Percentiles rank a stretch among this genome's conserved stretches.
Evolutionary conservation across 2,329 filamentous ascomycete species (phyloP).

Genomic region (Penicillium sp.): DNA sequence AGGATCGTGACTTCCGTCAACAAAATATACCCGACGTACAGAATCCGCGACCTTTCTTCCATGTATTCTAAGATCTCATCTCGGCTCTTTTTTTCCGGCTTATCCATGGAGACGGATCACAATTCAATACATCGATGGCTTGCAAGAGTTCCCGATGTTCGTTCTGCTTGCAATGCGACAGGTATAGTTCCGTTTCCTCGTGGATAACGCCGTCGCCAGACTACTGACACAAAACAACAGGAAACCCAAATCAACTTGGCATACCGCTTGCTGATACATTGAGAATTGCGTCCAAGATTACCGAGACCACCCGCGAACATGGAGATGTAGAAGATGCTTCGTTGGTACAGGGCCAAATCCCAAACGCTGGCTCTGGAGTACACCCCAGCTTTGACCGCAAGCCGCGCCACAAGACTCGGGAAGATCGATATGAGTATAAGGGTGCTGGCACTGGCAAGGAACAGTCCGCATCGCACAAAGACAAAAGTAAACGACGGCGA

Average conservation of each 20-base stretch:
- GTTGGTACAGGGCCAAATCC: not conserved
- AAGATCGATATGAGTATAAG: slow-evolving; percentile 56
- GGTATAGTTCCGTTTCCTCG: not conserved
- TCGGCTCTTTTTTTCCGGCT: not conserved
- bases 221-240: not conserved
- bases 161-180: not conserved
- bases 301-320: not conserved
- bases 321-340: not conserved
- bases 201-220: not conserved
- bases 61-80: too few species aligned
- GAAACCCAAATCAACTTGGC: not conserved
- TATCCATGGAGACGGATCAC: not conserved
- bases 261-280: not conserved
- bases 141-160: slow-evolving; percentile 3
- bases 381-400: slow-evolving; percentile 48
- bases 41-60: not conserved
- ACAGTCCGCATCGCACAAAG: slow-evolving; percentile 4
- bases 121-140: slow-evolving; percentile 19
- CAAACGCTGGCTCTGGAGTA: not conserved
- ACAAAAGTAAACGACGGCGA: slow-evolving; percentile 26
- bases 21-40: not conserved
- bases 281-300: not conserved
- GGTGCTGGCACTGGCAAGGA: not conserved
- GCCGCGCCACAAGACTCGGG: slow-evolving; percentile 56
- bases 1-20: not conserved